Base-by-base conservation (phyloP, 371 early-diverging fungal genomes). In the Chytridiales sp. region DNA sequence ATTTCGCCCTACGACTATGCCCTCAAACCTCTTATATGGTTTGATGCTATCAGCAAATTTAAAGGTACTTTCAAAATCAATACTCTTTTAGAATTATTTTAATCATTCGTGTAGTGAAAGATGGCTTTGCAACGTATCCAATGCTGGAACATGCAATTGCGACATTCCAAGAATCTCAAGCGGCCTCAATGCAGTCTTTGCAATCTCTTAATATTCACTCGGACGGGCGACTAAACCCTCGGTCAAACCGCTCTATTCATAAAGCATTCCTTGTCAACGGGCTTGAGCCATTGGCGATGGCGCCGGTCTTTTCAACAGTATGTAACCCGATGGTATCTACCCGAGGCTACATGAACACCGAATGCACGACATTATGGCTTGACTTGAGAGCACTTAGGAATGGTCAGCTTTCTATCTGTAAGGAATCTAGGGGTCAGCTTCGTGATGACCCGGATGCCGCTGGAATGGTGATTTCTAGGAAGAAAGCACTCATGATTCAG, bases 241-340 rank as follows among this genome's bases (percentile, higher is more conserved):
- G 74, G 5, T 15, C 40, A 13, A 8, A 47, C 43, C 34, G 38
- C 22, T 34, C 61, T 31, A 59, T 84, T 22, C 83, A 81, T 74
- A 82, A 82, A 69, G 79, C 74, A 49, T 85, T 87, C 61, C 59
- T 66, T 0, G 73, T 75, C 35, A 80, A 83, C 47, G 71, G 86
- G 24, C 65, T 92, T 36, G 86, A 86, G 43, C 82, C 82, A 39
- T 74, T 80, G 26, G 79, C 85, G 4, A 76, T 93, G 59, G 85
- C 85, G 44, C 78, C 83, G 11, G 76, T 87, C 21, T 93, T 90
- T 68, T 85, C 91, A 53, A 84, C 85, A 41, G 67, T 74, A 26
- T 78, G 81, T 49, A 93, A 93, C 68, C 87, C 90, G 1, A 85
- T 87, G 79, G 75, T 92, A 51, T 82, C 89, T 1, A 85, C 92